phyloP scores from a whole-genome alignment of 768 basidiomycete genomes.

The Termitomyces sp. region DNA sequence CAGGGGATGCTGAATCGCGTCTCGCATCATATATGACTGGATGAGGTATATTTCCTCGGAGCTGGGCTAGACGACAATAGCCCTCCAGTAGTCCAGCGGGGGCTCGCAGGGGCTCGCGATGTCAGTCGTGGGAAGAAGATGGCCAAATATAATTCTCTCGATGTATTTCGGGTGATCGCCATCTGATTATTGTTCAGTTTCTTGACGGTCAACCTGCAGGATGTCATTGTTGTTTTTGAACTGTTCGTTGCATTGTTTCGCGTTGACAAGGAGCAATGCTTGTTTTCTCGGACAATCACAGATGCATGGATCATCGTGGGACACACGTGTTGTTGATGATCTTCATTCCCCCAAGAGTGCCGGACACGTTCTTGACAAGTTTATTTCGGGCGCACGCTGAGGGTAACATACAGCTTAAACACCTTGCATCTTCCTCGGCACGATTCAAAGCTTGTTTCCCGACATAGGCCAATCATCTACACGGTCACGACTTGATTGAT shows the following conservation, averaged over 20 bases:
- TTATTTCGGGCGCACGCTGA: not conserved
- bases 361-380: not conserved
- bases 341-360: not conserved
- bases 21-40: not conserved
- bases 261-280: not conserved
- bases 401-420: not conserved
- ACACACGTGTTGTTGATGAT: not conserved
- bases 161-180: not conserved
- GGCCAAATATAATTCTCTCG: not conserved
- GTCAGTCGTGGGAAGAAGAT: not conserved
- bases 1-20: not conserved
- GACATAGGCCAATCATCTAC: not conserved
- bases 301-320: not conserved
- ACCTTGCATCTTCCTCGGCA: not conserved
- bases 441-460: not conserved
- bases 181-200: not conserved
- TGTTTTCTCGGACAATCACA: not conserved
- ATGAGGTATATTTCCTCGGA: not conserved
- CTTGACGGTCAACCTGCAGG: not conserved
- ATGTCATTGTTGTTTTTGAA: not conserved
- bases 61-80: not conserved
- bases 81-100: not conserved
- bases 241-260: not conserved
- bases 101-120: too few species aligned
- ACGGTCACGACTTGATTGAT: constrained; percentile 5